Percentiles rank a stretch among this genome's conserved stretches.
Evolutionary conservation across 352 stramenopile genomes (phyloP).

Genomic region (Pythium insidiosum): DNA sequence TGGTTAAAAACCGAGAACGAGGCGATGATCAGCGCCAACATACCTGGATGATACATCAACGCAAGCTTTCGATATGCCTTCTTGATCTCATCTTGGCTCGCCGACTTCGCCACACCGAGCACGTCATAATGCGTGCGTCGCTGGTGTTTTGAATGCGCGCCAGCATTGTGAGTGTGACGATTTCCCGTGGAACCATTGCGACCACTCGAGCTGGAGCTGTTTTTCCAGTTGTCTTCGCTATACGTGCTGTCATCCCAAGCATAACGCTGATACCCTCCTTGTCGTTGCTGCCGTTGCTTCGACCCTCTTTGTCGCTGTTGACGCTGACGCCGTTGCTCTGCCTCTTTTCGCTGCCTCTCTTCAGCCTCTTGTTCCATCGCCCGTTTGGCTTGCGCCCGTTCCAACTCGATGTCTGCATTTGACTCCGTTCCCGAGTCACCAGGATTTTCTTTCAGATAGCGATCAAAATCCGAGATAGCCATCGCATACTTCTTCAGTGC

Average conservation of each 20-base stretch:
- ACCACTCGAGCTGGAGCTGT: constrained; percentile 7
- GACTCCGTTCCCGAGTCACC: constrained; percentile 7
- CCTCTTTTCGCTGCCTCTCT: constrained; percentile 26
- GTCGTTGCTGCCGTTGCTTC: constrained; percentile 25
- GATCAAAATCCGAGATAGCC: constrained; percentile 68
- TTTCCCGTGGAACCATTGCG: neutral
- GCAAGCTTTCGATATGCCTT: constrained; percentile 88
- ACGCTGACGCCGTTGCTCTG: constrained; percentile 30
- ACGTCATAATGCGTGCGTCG: constrained; percentile 77
- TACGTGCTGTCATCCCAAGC: constrained; percentile 44
- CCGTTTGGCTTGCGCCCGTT: constrained; percentile 37
- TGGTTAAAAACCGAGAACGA: too few species aligned
- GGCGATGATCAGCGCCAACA: too few species aligned
- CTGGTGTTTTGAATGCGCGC: constrained; percentile 4
- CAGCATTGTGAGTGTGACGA: neutral
- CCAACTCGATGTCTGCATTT: constrained; percentile 25
- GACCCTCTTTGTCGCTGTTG: constrained; percentile 43
- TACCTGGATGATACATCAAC: constrained; percentile 82
- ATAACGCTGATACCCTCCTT: constrained; percentile 23
- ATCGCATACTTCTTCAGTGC: constrained; percentile 47
- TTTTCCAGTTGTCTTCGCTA: constrained; percentile 20
- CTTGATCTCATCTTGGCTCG: constrained; percentile 71
- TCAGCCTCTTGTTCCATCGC: constrained; percentile 34
- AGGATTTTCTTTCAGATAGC: constrained; percentile 45
- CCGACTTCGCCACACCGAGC: constrained; percentile 44